phyloP scores from a whole-genome alignment of 768 basidiomycete species.

The Multifurca ochricompacta region DNA sequence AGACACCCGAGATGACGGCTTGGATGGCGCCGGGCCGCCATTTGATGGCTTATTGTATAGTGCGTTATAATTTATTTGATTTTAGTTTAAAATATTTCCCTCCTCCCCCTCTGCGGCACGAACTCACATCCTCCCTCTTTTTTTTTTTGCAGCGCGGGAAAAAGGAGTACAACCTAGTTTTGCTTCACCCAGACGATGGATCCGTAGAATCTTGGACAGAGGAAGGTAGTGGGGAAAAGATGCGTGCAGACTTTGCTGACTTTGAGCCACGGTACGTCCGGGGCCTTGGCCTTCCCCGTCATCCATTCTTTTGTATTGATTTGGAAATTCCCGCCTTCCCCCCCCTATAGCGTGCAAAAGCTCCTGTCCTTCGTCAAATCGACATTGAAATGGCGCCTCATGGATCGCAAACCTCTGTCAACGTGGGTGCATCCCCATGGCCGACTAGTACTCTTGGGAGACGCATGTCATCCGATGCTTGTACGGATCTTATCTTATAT shows the following conservation, averaged over 20 bases:
- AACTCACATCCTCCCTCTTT: constrained; percentile 1
- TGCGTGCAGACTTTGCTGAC: constrained; percentile 35
- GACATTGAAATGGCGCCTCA: constrained; percentile 36
- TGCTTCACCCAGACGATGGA: constrained; percentile 33
- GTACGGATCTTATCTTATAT: constrained; percentile 17
- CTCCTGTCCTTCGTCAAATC: constrained; percentile 31
- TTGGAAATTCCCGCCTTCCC: too few relatives aligned
- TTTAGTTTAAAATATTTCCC: background rate
- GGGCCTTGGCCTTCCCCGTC: too few relatives aligned
- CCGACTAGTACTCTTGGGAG: constrained; percentile 32
- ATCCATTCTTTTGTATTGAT: too few relatives aligned
- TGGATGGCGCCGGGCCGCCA: constrained; percentile 53
- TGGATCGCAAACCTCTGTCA: constrained; percentile 35
- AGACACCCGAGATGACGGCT: constrained; percentile 42
- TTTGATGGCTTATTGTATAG: constrained; percentile 39
- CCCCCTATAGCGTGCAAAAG: constrained; percentile 28
- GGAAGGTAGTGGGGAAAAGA: constrained; percentile 36
- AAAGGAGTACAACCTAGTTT: constrained; percentile 32
- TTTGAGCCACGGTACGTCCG: constrained; percentile 36
- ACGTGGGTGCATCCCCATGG: constrained; percentile 33
- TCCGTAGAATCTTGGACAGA: constrained; percentile 37
- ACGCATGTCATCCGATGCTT: constrained; percentile 39
- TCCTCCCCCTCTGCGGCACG: background rate
- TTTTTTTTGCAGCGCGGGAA: constrained; percentile 26
- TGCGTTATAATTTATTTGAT: constrained; percentile 22